Evolutionary conservation across 2,329 filamentous ascomycete genomes (phyloP).

Genomic region (Colletotrichum sp.): DNA sequence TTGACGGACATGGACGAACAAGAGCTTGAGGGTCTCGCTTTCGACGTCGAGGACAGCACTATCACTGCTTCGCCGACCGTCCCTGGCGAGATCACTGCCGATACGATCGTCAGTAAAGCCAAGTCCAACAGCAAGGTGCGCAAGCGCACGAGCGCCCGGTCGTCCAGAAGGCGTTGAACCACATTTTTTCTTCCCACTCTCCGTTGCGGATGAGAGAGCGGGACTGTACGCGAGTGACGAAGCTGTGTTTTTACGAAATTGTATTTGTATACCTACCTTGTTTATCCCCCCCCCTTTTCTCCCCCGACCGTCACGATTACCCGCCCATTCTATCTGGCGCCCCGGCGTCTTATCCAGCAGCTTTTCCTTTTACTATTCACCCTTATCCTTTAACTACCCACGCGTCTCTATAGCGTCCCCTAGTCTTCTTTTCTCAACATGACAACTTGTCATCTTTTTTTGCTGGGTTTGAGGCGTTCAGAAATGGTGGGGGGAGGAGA

Average conservation of each 20-base stretch:
- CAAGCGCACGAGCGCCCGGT: constrained; percentile 35
- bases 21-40: constrained; percentile 74
- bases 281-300: background rate
- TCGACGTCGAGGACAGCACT: constrained; percentile 56
- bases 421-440: background rate
- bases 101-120: constrained; percentile 28
- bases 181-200: background rate
- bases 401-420: background rate
- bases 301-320: background rate
- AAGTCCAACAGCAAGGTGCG: constrained; percentile 30
- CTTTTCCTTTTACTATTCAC: background rate
- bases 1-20: constrained; percentile 93
- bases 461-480: background rate
- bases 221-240: background rate
- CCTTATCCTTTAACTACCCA: constrained; percentile 6
- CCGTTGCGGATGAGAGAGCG: background rate
- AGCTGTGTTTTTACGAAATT: constrained; percentile 1
- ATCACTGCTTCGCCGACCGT: constrained; percentile 42
- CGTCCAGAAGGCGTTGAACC: constrained; percentile 33
- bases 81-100: constrained; percentile 17
- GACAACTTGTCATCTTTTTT: background rate
- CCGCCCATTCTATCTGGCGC: background rate
- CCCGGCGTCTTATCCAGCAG: background rate
- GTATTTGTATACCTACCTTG: constrained; percentile 7
- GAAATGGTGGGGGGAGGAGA: background rate